Conservation (phyloP, 139 green algal species). For the Coelastrella sp. region DNA sequence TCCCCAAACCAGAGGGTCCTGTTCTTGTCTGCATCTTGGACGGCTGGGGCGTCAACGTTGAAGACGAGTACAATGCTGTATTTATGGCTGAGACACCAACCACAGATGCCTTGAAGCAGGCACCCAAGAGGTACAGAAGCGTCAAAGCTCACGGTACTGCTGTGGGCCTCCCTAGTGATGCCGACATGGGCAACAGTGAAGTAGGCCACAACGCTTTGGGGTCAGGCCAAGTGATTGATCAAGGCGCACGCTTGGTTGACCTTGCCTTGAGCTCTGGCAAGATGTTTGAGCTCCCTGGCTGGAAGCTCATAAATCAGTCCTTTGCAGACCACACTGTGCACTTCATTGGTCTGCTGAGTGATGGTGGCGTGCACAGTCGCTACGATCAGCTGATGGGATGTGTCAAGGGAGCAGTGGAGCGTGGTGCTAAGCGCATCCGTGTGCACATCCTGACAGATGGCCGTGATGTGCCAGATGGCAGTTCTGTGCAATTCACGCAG, state of each 20-base stretch:
- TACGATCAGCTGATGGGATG: constrained; percentile 83
- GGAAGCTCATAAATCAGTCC: constrained; percentile 82
- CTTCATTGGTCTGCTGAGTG: constrained; percentile 94
- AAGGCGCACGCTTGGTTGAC: constrained; percentile 94
- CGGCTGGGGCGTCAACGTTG: constrained; percentile 86
- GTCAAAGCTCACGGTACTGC: constrained; percentile 92
- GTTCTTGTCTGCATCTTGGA: constrained; percentile 84
- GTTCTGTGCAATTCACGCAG: constrained; percentile 77
- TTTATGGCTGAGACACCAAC: constrained; percentile 80
- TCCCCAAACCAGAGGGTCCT: constrained; percentile 73
- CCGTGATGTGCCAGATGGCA: constrained; percentile 93
- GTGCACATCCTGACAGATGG: constrained; percentile 95
- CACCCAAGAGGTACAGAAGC: constrained; percentile 67
- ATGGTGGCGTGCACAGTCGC: constrained; percentile 95
- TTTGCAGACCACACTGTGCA: constrained; percentile 92
- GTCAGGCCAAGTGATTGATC: constrained; percentile 92
- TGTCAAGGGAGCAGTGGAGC: constrained; percentile 75
- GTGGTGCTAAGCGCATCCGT: constrained; percentile 90
- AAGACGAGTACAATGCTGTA: constrained; percentile 88
- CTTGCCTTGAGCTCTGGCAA: constrained; percentile 83
- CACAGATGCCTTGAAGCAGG: constrained; percentile 75
- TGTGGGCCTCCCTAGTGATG: constrained; percentile 92
- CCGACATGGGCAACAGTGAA: constrained; percentile 95
- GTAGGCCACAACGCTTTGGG: constrained; percentile 97
- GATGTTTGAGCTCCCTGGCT: constrained; percentile 87